Percentiles rank a stretch among this genome's conserved stretches.
phyloP scores from a whole-genome alignment of 441 rosid species.

The Arabidopsis lyrata region DNA sequence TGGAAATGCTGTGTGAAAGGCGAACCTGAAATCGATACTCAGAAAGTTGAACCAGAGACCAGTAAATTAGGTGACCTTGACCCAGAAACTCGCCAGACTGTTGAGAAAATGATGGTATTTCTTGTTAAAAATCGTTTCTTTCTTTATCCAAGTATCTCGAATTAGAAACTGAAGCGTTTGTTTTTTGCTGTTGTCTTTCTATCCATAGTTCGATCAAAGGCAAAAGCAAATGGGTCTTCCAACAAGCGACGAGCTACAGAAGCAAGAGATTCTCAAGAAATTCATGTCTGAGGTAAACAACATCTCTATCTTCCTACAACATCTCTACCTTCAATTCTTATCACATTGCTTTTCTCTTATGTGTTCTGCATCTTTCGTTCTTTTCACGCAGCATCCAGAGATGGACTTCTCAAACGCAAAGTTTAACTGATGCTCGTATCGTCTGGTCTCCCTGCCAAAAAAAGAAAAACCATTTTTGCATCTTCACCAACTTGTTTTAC shows the following conservation, averaged over 20 bases:
- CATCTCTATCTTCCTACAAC: background rate
- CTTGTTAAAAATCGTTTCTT: background rate
- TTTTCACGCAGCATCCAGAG: conserved; percentile 79
- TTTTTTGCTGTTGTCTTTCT: background rate
- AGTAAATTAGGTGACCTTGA: conserved; percentile 91
- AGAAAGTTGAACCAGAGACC: conserved; percentile 95
- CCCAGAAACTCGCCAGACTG: conserved; percentile 85
- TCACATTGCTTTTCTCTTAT: background rate
- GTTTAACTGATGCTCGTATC: conserved; percentile 44
- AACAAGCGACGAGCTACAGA: conserved; percentile 91
- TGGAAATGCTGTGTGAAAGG: conserved; percentile 91
- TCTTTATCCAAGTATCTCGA: conserved; percentile 1
- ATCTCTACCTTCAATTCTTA: background rate
- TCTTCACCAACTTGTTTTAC: conserved; percentile 16
- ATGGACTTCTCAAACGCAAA: conserved; percentile 91
- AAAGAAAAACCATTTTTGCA: conserved; percentile 24
- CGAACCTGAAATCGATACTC: conserved; percentile 92
- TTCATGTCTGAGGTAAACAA: conserved; percentile 85
- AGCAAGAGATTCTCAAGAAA: conserved; percentile 90
- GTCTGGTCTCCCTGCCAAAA: conserved; percentile 12
- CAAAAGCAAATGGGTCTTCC: conserved; percentile 98
- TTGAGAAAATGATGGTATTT: conserved; percentile 96
- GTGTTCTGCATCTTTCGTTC: conserved; percentile 16
- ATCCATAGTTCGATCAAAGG: conserved; percentile 91
- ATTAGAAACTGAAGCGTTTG: background rate